A percentile compares a stretch with the other conserved stretches of the same genome.
phyloP scores from a whole-genome alignment of 2,329 filamentous ascomycete genomes.

The Pyrenochaeta sp. region DNA sequence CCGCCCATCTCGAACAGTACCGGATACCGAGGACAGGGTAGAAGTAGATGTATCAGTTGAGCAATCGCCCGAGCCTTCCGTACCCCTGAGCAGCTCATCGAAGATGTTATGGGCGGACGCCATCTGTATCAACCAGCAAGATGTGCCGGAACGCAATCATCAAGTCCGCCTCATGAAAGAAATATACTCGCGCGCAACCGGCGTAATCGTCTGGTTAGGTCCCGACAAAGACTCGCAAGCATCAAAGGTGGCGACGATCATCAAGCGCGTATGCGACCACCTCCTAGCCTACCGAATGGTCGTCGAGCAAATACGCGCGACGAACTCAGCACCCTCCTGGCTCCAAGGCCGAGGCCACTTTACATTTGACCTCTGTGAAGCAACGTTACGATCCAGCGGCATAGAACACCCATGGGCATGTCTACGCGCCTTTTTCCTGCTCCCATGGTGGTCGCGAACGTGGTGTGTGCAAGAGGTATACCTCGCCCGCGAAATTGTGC shows the following conservation, averaged over 20 bases:
- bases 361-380: neutral
- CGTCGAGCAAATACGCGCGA: neutral
- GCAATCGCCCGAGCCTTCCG: too few relatives aligned
- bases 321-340: neutral
- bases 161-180: conserved; percentile 2
- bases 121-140: conserved; percentile 2
- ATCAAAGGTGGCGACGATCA: neutral
- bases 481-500: neutral
- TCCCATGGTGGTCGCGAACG: neutral
- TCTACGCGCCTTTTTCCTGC: neutral
- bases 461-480: conserved; percentile 2
- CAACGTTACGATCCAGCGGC: neutral
- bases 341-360: neutral
- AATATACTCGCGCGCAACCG: neutral
- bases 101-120: neutral
- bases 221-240: neutral
- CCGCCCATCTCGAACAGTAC: neutral
- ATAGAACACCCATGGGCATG: neutral
- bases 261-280: too few relatives aligned
- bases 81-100: neutral
- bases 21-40: neutral
- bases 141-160: neutral
- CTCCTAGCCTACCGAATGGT: too few relatives aligned
- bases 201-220: neutral
- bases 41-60: too few relatives aligned